Conservation (phyloP, 352 stramenopile species). For the Globisporangium carolinianum region DNA sequence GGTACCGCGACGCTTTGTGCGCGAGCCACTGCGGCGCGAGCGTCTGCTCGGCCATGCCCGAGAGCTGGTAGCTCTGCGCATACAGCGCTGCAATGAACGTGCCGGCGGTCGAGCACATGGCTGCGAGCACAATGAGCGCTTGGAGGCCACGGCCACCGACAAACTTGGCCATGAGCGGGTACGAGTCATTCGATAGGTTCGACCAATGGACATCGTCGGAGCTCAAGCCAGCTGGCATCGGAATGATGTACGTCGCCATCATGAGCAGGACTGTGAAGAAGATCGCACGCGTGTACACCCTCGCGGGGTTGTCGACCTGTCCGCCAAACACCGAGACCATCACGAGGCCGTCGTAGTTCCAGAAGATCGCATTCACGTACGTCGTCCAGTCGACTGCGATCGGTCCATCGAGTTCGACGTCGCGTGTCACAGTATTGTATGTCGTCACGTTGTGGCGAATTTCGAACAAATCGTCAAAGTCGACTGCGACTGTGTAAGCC, state of each 20-base stretch:
- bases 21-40: constrained; percentile 34
- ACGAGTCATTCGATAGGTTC: constrained; percentile 74
- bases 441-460: constrained; percentile 21
- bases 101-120: constrained; percentile 74
- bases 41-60: constrained; percentile 61
- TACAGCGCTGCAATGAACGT: constrained; percentile 84
- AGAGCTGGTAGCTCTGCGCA: constrained; percentile 76
- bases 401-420: constrained; percentile 19
- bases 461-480: constrained; percentile 37
- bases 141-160: constrained; percentile 69
- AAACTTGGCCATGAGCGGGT: constrained; percentile 59
- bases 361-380: constrained; percentile 93
- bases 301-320: constrained; percentile 82
- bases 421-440: constrained; percentile 11
- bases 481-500: constrained; percentile 17
- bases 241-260: constrained; percentile 77
- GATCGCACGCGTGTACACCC: constrained; percentile 84
- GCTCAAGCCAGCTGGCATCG: constrained; percentile 6
- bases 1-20: constrained; percentile 25
- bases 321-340: constrained; percentile 86
- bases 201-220: constrained; percentile 26
- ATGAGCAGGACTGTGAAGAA: constrained; percentile 42
- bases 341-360: constrained; percentile 94
- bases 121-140: constrained; percentile 64
- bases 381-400: constrained; percentile 68